Base-by-base conservation (phyloP, 306 rosid species). In the Casuarina equisetifolia region DNA sequence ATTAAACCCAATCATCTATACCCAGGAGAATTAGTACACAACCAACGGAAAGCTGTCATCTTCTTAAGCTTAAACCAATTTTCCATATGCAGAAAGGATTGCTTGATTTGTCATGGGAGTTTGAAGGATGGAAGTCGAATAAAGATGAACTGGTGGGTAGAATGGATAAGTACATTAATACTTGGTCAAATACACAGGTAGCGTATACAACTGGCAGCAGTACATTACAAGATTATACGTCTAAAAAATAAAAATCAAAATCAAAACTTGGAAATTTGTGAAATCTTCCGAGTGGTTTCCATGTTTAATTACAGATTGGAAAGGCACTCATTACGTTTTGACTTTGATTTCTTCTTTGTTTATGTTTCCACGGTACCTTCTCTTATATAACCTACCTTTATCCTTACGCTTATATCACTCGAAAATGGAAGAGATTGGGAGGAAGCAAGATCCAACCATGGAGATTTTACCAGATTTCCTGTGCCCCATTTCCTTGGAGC, bases 401-500 rank as follows among this genome's bases (percentile, higher is more conserved):
- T 17, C 32, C 38, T 58, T 20, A 53, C 19, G 17, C 64, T 20
- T 3, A 48, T 44, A 19, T 19, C 53, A 12, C 38, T 39, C 9
- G 15, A 11, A 58, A 38, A 32, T 67, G 59, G 69, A 67, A 9
- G 54, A 61, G 13, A 55, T n/a, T 57, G 49, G 51, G 7, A 68
- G 40, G 42, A 11, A 49, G 68, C n/a, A 8, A 55, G 67, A 50
- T 46, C 70, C 75, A n/a, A 64, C 74, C 51, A 85, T 82, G 87
- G 85, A 85, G 57, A 74, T 82, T 69, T 72, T 72, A 17, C 86
- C 89, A 0, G 83, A 83, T 67, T 88, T 88, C 63, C 75, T 79
- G 32, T 88, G 91, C 76, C 91, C 91, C 44, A 88, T 88, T 70
- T 83, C 91, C 53, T 78, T 78, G 82, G 91, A 85, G 84, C 64